Evolutionary conservation across 2,329 filamentous ascomycete genomes (phyloP), one percentile per base, ranked within the genome.

Genomic region (Exophiala sp.): DNA sequence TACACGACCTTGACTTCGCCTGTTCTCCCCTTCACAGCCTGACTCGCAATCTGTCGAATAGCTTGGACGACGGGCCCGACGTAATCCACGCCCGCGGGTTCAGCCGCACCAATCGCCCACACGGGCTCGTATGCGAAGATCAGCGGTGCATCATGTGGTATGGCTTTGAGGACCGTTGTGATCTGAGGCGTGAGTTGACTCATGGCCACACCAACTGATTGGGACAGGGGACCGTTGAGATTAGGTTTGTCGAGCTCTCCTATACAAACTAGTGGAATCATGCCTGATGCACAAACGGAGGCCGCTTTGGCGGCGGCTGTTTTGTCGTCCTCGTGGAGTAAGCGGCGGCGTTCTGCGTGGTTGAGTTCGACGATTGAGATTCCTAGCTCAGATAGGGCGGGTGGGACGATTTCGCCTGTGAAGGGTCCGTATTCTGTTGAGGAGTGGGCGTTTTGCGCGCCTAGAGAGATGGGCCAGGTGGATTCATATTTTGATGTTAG

Each of bases 61-160:
- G 81, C 82, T 63, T 78, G 78, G 12, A 87, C 84, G 1, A 94
- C 88, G 35, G 76, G 79, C 3, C 86, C 79, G 0, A 95, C 87
- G 66, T 95, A 86, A 57, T 85, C 84, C 14, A 85, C 80, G 6
- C 79, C 79, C 0, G 89, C 89, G 2, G 89, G 89, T 64, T 85
- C 75, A 1, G 79, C 75, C 8, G 88, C 85, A 0, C 89, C 89
- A 69, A 94, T 95, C 1, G 89, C 89, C 89, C 89, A 95, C 1
- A 94, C 88, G 6, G 89, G 89, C 74, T 95, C 89, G 66, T 95
- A 95, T 1, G 89, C 89, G 53, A 95, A 78, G 5, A 92, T 81
- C 4, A 94, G 79, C 44, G 90, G 85, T 0, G 83, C 81, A 12
- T 82, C 76, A 9, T 75, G 74, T 0, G 84, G 78, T 6, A 92